Base-by-base conservation (phyloP, 2,329 filamentous ascomycete species). In the Zarea fungicola region DNA sequence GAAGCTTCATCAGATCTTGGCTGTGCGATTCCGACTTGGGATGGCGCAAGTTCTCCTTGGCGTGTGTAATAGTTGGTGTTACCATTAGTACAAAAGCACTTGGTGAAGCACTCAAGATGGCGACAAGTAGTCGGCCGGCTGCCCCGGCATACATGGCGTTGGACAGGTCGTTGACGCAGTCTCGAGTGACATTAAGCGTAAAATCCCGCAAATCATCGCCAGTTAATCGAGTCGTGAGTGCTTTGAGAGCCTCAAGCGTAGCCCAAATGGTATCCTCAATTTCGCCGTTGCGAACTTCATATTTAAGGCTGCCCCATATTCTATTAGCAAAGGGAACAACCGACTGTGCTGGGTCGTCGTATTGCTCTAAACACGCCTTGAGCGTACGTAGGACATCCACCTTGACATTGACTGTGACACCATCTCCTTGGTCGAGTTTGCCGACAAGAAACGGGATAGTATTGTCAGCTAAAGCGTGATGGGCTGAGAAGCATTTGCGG, bases 261-360 rank as follows among this genome's bases (percentile, higher is more conserved):
- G 73, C 73, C 58, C 78, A 74, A 13, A 81, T 76, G 1, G 73
- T 73, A 52, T 81, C 79, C 51, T 76, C 72, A 8, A 78, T 70
- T 51, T 83, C 79, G 11, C 79, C 79, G 47, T 82, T 81, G 28
- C 79, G 75, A 11, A 82, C 79, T 54, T 83, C 79, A 52, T 80
- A 82, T 58, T 82, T 83, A 40, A 83, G 72, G n/a, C 77, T 78
- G 25, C 69, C 68, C 79, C 79, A 83, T 40, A 81, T 72, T 37
- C 74, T 70, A 42, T 73, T 67, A 16, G 70, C 64, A 42, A 75
- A 73, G 0, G 78, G 77, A 2, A 65, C 66, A 13, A 81, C 59
- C 8, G 70, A 75, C 47, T 72, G 64, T 28, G 72, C 64, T 0
- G 74, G 66, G 32, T 74, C 62, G 1, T 68, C 61, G 51, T 80